phyloP scores from a whole-genome alignment of 2,329 filamentous ascomycete genomes.

The Verticillium klebahnii region DNA sequence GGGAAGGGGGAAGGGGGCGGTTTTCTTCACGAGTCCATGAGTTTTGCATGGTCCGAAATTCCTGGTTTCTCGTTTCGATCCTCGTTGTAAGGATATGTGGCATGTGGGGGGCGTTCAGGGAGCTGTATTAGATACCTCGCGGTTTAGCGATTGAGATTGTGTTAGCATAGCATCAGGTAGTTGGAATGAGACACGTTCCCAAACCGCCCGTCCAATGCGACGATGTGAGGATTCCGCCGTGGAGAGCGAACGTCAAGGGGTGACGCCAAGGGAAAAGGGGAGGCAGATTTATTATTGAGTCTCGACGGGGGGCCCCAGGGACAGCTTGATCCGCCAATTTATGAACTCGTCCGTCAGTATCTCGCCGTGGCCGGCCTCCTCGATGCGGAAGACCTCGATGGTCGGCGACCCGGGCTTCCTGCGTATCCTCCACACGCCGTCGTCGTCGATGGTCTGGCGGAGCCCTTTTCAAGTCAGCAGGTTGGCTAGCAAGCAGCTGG shows the following conservation, averaged over 20 bases:
- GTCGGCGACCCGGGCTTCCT: slow-evolving; percentile 55
- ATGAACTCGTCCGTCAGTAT: slow-evolving; percentile 76
- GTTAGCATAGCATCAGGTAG: neutral
- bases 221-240: neutral
- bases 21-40: neutral
- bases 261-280: too few relatives aligned
- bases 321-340: slow-evolving; percentile 63
- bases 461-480: slow-evolving; percentile 43
- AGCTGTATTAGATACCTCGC: slow-evolving; percentile 8
- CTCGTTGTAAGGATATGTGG: neutral
- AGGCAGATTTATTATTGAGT: neutral
- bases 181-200: neutral
- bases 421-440: slow-evolving; percentile 77
- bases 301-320: slow-evolving; percentile 18
- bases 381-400: slow-evolving; percentile 71
- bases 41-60: neutral
- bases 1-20: neutral
- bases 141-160: slow-evolving; percentile 5
- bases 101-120: neutral
- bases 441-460: slow-evolving; percentile 57
- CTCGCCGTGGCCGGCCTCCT: slow-evolving; percentile 69
- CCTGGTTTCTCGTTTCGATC: neutral
- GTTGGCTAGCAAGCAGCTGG: slow-evolving; percentile 12
- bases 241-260: neutral
- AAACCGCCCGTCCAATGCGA: neutral